A percentile compares a stretch with the other conserved stretches of the same genome.
Evolutionary conservation across 2,329 filamentous ascomycete species (phyloP).

Genomic region (Leptographium wingfieldii): DNA sequence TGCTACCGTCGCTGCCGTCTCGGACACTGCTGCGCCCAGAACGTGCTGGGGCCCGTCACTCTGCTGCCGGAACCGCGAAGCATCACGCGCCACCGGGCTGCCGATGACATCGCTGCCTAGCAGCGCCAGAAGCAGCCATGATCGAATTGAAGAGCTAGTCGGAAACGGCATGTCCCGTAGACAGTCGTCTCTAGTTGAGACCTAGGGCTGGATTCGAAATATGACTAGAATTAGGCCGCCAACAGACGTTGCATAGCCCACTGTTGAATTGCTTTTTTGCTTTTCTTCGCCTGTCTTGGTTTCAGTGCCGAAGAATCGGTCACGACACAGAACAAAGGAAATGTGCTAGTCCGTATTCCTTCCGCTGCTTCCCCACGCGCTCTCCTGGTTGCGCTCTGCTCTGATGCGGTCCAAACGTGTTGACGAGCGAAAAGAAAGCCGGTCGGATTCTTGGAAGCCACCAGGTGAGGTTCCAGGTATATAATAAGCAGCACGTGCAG

Average conservation of each 20-base stretch:
- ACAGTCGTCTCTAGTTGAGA: background rate
- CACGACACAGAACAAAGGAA: background rate
- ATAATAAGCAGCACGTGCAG: background rate
- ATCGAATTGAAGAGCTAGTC: background rate
- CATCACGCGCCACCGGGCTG: slow-evolving; percentile 11
- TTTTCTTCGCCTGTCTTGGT: background rate
- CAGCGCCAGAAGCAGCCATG: slow-evolving; percentile 1
- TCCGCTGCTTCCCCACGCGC: background rate
- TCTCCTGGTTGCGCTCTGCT: background rate
- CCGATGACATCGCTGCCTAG: slow-evolving; percentile 20
- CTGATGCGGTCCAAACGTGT: background rate
- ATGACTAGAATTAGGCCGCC: background rate
- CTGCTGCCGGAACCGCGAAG: slow-evolving; percentile 1
- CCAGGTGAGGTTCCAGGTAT: background rate
- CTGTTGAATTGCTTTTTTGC: background rate
- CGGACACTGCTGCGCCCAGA: slow-evolving; percentile 3
- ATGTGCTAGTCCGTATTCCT: background rate
- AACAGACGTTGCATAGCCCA: background rate
- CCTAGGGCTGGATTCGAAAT: background rate
- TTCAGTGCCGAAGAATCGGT: background rate
- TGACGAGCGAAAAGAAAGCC: background rate
- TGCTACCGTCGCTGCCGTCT: slow-evolving; percentile 4
- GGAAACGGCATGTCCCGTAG: background rate
- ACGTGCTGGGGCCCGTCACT: slow-evolving; percentile 8
- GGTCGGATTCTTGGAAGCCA: background rate